Evolutionary conservation across 1,284 basidiomycete genomes (phyloP).

Genomic region (Sporisorium graminicola): DNA sequence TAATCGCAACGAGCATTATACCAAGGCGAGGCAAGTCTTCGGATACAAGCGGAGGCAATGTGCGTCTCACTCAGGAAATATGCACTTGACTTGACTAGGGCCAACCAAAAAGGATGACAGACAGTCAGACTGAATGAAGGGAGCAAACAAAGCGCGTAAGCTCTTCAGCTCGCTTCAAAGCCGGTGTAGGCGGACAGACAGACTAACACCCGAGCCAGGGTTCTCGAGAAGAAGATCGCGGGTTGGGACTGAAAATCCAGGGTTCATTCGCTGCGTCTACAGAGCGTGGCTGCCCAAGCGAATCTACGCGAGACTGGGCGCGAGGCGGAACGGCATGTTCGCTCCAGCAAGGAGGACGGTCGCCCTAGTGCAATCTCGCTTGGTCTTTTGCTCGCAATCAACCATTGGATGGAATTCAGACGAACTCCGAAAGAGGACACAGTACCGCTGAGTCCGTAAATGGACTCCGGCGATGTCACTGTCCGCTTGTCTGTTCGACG

Average conservation of each 20-base stretch:
- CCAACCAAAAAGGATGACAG: neutral
- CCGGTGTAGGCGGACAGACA: neutral
- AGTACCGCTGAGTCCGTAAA: too few species aligned
- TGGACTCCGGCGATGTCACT: too few species aligned
- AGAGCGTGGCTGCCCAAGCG: neutral
- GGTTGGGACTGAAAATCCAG: neutral
- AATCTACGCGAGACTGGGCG: too few species aligned
- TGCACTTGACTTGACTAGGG: too few species aligned
- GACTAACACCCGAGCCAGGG: conserved; percentile 12
- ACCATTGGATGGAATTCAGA: too few species aligned
- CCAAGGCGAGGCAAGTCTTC: neutral
- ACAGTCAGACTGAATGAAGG: neutral
- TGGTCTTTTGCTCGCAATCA: too few species aligned
- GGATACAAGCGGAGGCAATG: neutral
- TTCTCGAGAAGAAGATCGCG: conserved; percentile 20
- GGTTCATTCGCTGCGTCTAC: neutral
- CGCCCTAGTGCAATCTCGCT: too few species aligned
- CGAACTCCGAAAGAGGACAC: too few species aligned
- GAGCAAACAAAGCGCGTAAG: neutral
- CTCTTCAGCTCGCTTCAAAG: neutral
- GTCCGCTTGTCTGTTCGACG: too few species aligned
- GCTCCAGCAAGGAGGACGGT: too few species aligned
- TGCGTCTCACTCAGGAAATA: too few species aligned
- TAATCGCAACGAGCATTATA: too few species aligned
- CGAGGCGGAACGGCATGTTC: neutral